These are phyloP conservation scores for Nitzschia sp. DNA, from an alignment of 108 stramenopile species.

Conservation along the genomic window DNA sequence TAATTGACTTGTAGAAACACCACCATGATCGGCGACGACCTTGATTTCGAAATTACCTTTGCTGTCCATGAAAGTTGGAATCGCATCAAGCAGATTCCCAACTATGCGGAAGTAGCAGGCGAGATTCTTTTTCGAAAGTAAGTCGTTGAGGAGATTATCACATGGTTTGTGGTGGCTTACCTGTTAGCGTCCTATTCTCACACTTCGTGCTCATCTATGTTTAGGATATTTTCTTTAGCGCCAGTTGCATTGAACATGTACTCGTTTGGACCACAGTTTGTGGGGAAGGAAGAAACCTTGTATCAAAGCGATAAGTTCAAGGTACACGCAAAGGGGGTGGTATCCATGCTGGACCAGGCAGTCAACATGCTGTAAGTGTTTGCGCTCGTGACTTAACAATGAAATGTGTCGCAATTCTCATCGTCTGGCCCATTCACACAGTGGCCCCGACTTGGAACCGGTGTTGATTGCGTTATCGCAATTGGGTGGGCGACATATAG, in stretches of 20 bases:
- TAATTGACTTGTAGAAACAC: too few species aligned
- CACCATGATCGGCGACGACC: conserved; percentile 2
- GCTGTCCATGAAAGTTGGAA: conserved; percentile 27
- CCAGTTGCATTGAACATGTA: conserved; percentile 27
- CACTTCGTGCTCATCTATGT: neutral
- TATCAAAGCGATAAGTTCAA: conserved; percentile 27
- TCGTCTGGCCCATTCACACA: neutral
- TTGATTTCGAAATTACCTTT: conserved; percentile 13
- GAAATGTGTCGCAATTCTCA: too few species aligned
- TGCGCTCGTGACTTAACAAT: neutral
- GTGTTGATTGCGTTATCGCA: conserved; percentile 1
- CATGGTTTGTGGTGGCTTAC: neutral
- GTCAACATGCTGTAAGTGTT: conserved; percentile 31
- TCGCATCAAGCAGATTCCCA: conserved; percentile 25
- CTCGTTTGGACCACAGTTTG: conserved; percentile 8
- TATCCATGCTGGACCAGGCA: conserved; percentile 25
- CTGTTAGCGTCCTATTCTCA: neutral
- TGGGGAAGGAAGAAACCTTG: conserved; percentile 28
- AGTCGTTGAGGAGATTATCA: conserved; percentile 11
- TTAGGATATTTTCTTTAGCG: conserved; percentile 38
- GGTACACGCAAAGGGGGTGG: conserved; percentile 28
- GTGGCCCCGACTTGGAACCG: conserved; percentile 35
- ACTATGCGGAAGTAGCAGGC: conserved; percentile 46
- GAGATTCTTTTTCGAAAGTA: conserved; percentile 44
- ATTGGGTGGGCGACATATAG: conserved; percentile 30